Base-by-base conservation (phyloP, 805 yeast genomes). In the Kodamaea fukazawae region DNA sequence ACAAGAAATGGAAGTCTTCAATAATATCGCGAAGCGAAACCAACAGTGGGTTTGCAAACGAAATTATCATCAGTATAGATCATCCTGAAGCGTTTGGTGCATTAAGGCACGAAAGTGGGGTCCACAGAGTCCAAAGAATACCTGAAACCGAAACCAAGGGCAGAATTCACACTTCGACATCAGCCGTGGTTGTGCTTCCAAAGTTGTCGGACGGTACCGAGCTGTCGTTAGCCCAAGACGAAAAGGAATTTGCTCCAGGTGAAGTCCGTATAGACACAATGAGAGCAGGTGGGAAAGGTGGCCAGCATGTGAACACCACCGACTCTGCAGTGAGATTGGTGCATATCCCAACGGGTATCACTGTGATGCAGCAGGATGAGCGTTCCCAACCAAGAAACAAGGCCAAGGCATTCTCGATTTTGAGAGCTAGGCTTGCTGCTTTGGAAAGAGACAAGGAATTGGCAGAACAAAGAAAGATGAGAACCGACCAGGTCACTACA, bases 281-380 rank as follows among this genome's bases (percentile, higher is more conserved):
- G 96, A 73, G 99, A 50, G 87, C 98, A 1, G 81, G 96, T 41
- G 99, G 99, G 3, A 84, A 93, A 47, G 99, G 99, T 41, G 99
- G 99, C 0, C 99, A 91, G 66, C 98, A 91, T 57, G 99, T 91
- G 27, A 91, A 91, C 57, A 91, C 96, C 10, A 93, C 98, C 0
- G 98, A 91, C 57, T 88, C 96, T 1, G 99, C 99, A 0, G 98
- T 93, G 10, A 73, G 99, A 51, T 66, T 93, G 18, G 88, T 91
- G 1, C 99, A 93, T 64, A 69, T 85, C 11, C 97, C 98, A 4
- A 81, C 96, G 0, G 97, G 97, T 2, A 80, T 87, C 29, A 81
- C 79, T 4, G 96, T 93, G 2, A 74, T 81, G 35, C 95, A 90
- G 69, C 98, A 93, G 58, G 97, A 93, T 57, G 96, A 88, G 55